Base-by-base conservation (phyloP, 2,329 filamentous ascomycete species). In the Penicillium sp. region DNA sequence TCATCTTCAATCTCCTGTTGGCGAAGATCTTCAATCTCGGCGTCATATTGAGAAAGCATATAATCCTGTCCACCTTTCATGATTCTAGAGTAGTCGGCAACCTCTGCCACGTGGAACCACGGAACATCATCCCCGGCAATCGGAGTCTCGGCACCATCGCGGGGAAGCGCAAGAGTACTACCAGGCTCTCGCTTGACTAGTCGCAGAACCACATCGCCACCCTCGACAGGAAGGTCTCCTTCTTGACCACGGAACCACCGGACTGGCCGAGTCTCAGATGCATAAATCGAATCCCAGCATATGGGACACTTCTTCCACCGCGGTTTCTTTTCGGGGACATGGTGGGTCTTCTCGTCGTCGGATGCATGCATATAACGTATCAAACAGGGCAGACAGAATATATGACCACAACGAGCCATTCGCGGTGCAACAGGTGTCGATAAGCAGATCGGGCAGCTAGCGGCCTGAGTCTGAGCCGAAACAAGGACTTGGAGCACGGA, bases 321-420 rank as follows among this genome's bases (percentile, higher is more conserved):
- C 28, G 85, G 76, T 59, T 81, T 84, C 70, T 85, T 90, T 53
- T 85, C 83, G 0, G 78, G 77, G 2, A 73, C 56, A 8, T 80
- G 73, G 49, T 77, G 78, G 8, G 86, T 73, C 49, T 77, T 78
- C 7, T 86, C 85, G n/a, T 87, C 84, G 48, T 86, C 85, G 25
- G 79, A 82, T 6, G 90, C 87, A 60, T 95, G 88, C 89, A 98
- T 96, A 66, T 94, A 98, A 43, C 93, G 85, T 54, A 97, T 88
- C 52, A 97, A 72, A 65, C 93, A 98, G 5, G 93, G 85, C 32
- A 97, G 74, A 65, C 93, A 98, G 67, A 96, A 97, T 9, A 98
- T 95, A 66, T 98, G 93, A 1, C 93, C 93, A 63, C 93, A 98
- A 64, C 85, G 91, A 37, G 93, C 90, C 91, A 98, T 98, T 47